These are phyloP conservation scores for Pestalotiopsis sp. DNA, from an alignment of 2,329 filamentous ascomycete species.

Conservation along the genomic window DNA sequence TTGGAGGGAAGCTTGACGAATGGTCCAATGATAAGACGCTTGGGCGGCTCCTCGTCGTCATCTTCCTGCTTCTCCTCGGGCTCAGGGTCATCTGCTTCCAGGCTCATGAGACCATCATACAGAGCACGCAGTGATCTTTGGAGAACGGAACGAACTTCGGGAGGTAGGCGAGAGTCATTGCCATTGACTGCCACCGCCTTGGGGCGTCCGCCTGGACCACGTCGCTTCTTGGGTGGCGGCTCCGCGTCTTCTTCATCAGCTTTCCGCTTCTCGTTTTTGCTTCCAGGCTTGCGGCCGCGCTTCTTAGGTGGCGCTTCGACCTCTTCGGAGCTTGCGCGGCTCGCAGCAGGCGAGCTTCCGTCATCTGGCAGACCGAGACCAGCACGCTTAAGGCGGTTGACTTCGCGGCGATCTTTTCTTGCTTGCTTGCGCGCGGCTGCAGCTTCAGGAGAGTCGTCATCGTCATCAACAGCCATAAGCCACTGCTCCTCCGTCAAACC, in stretches of 20 bases:
- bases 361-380: constrained; percentile 36
- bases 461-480: constrained; percentile 96
- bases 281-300: constrained; percentile 79
- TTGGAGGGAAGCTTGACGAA: constrained; percentile 92
- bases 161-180: constrained; percentile 54
- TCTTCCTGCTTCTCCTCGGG: constrained; percentile 52
- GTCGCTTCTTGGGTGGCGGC: constrained; percentile 77
- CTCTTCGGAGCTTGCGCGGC: constrained; percentile 82
- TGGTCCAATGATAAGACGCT: constrained; percentile 86
- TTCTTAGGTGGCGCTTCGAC: constrained; percentile 76
- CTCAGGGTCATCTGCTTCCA: constrained; percentile 77
- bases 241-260: constrained; percentile 78
- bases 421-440: constrained; percentile 90
- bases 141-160: constrained; percentile 74
- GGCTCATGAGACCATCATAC: constrained; percentile 78
- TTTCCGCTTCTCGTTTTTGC: constrained; percentile 84
- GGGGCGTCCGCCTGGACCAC: constrained; percentile 69
- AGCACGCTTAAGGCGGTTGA: constrained; percentile 71
- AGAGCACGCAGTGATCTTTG: constrained; percentile 79
- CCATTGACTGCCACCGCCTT: constrained; percentile 56
- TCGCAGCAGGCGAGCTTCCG: constrained; percentile 78
- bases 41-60: constrained; percentile 60
- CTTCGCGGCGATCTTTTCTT: constrained; percentile 76
- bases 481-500: constrained; percentile 98
- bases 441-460: constrained; percentile 91